phyloP scores from a whole-genome alignment of 768 basidiomycete species.

The Amanita pseudoporphyria region DNA sequence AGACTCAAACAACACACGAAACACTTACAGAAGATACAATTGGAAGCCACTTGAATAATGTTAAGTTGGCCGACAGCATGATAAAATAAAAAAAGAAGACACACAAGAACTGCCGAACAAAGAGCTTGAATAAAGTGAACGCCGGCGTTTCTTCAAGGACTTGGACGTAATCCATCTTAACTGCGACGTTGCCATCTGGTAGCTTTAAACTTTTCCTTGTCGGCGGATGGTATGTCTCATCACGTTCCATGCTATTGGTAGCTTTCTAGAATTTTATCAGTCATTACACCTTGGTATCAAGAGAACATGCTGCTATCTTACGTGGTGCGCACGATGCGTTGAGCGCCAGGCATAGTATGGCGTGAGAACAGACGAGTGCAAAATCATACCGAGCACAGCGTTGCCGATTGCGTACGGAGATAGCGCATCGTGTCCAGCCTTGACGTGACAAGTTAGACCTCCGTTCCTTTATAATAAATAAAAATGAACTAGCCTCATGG shows the following conservation, averaged over 20 bases:
- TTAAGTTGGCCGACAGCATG: not conserved
- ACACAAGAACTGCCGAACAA: constrained; percentile 40
- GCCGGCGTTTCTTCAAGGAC: constrained; percentile 41
- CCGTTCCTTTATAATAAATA: not conserved
- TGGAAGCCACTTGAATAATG: constrained; percentile 28
- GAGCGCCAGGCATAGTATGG: constrained; percentile 60
- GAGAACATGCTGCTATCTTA: constrained; percentile 22
- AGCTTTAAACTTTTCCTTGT: constrained; percentile 32
- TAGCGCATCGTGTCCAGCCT: constrained; percentile 44
- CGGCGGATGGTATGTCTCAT: constrained; percentile 62
- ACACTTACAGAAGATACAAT: constrained; percentile 32
- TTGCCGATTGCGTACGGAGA: constrained; percentile 31
- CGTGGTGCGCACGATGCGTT: constrained; percentile 57
- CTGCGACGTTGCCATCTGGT: constrained; percentile 31
- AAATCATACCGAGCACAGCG: constrained; percentile 26
- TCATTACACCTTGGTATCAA: not conserved
- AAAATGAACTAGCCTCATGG: constrained; percentile 28
- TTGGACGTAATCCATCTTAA: constrained; percentile 33
- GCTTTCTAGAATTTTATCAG: constrained; percentile 23
- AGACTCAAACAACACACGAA: not conserved
- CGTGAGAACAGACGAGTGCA: constrained; percentile 40
- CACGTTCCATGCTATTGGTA: constrained; percentile 50
- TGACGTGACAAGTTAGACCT: not conserved
- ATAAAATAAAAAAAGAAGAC: constrained; percentile 11
- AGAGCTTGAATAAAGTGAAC: constrained; percentile 39